A percentile compares a stretch with the other conserved stretches of the same genome.
Evolutionary conservation across 441 rosid genomes (phyloP).

Genomic region (Jatropha multifida): DNA sequence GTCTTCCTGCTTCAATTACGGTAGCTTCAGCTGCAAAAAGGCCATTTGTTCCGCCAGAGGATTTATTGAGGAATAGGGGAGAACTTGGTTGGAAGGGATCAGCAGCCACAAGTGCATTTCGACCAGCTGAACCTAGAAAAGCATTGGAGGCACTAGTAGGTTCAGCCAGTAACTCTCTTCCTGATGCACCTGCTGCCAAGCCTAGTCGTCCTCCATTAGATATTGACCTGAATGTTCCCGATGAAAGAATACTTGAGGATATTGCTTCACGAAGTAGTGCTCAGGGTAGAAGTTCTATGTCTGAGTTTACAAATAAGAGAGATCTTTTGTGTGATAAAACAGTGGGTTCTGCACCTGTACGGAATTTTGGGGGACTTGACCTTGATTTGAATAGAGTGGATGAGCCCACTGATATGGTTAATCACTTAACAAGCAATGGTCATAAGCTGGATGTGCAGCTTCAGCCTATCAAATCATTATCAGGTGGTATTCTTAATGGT

Average conservation of each 20-base stretch:
- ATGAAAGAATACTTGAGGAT: slow-evolving; percentile 79
- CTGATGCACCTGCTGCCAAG: slow-evolving; percentile 50
- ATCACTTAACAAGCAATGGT: slow-evolving; percentile 37
- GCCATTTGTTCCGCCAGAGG: slow-evolving; percentile 78
- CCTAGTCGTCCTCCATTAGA: slow-evolving; percentile 60
- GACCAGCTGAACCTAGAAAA: slow-evolving; percentile 95
- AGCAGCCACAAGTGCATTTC: slow-evolving; percentile 97
- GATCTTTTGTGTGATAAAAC: slow-evolving; percentile 32
- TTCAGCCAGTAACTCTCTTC: slow-evolving; percentile 25
- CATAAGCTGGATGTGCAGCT: slow-evolving; percentile 38
- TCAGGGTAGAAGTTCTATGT: slow-evolving; percentile 35
- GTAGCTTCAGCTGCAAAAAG: slow-evolving; percentile 94
- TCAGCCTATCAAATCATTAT: slow-evolving; percentile 36
- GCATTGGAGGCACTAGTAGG: slow-evolving; percentile 41
- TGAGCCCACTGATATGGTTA: slow-evolving; percentile 54
- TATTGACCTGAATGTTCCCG: slow-evolving; percentile 82
- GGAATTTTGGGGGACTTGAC: slow-evolving; percentile 67
- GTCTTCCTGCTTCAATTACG: slow-evolving; percentile 66
- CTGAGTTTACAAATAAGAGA: slow-evolving; percentile 26
- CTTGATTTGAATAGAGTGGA: slow-evolving; percentile 73
- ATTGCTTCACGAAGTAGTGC: slow-evolving; percentile 45
- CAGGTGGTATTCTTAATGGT: slow-evolving; percentile 41
- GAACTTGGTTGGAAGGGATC: slow-evolving; percentile 97
- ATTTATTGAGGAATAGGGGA: slow-evolving; percentile 62
- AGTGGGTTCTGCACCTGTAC: slow-evolving; percentile 36